These are phyloP conservation scores for Lepraria neglecta DNA, from an alignment of 495 filamentous ascomycete species.

Conservation along the genomic window DNA sequence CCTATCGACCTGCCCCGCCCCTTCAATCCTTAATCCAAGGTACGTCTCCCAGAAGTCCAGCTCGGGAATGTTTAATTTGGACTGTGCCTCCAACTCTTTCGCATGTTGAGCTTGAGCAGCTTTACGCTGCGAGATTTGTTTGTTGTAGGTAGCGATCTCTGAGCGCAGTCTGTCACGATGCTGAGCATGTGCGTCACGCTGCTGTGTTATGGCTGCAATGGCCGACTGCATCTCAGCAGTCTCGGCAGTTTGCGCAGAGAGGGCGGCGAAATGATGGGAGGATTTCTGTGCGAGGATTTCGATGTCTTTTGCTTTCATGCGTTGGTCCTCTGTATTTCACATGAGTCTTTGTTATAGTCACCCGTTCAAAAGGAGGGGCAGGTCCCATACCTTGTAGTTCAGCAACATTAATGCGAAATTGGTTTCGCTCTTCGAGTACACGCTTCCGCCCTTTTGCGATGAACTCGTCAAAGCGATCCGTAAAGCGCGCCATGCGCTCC, in stretches of 20 bases:
- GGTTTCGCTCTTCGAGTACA: slow-evolving; percentile 85
- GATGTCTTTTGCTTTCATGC: slow-evolving; percentile 80
- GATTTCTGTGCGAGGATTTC: slow-evolving; percentile 75
- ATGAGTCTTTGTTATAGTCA: slow-evolving; percentile 25
- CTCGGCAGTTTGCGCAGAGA: slow-evolving; percentile 80
- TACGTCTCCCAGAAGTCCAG: slow-evolving; percentile 93
- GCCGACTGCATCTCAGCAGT: slow-evolving; percentile 78
- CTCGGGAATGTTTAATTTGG: slow-evolving; percentile 81
- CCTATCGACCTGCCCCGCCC: slow-evolving; percentile 73
- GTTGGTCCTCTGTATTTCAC: slow-evolving; percentile 65
- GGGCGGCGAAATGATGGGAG: slow-evolving; percentile 67
- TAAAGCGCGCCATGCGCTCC: slow-evolving; percentile 91
- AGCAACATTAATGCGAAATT: slow-evolving; percentile 82
- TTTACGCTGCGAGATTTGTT: slow-evolving; percentile 53
- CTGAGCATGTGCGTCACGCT: slow-evolving; percentile 67
- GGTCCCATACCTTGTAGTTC: slow-evolving; percentile 71
- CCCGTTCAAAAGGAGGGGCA: slow-evolving; percentile 7
- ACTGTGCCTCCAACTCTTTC: slow-evolving; percentile 67
- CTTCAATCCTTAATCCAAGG: slow-evolving; percentile 83
- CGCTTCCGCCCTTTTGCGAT: slow-evolving; percentile 85
- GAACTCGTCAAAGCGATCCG: slow-evolving; percentile 82
- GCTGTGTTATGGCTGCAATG: slow-evolving; percentile 65
- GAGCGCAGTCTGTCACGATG: slow-evolving; percentile 66
- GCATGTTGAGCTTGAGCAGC: slow-evolving; percentile 57
- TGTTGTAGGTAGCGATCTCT: slow-evolving; percentile 74